Base-by-base conservation (phyloP, 768 basidiomycete genomes). In the Agrocybe praecox region DNA sequence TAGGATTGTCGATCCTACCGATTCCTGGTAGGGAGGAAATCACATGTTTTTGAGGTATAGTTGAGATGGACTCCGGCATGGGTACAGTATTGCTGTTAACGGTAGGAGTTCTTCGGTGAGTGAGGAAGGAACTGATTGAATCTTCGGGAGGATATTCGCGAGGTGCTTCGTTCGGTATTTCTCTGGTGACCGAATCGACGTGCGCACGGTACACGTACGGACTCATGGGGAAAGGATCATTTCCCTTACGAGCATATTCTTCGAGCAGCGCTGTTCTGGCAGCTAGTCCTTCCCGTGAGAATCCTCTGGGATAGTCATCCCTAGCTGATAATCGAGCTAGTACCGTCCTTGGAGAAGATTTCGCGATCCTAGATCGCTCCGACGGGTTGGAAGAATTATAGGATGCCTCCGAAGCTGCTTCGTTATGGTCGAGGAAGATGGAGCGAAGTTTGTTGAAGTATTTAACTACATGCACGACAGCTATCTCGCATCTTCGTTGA, bases 11-110 rank as follows among this genome's bases (percentile, higher is more conserved):
- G 12, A 55, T 53, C 11, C 26, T 23, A 11, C 53, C 53, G 23
- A 56, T 36, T 1, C 53, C 58, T 17, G 61, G 61, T 22, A 62
- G 23, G 6, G 54, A 15, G 0, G 61, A 56, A 2, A 62, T 46
- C 22, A 50, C 22, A 43, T 62, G 61, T 12, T 19, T 36, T 7
- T 22, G n/a, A 19, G 45, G 40, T 9, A 58, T 46, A 18, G 49
- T 18, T 2, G 57, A 58, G 34, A 58, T 48, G 11, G 57, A 58
- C 0, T 32, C 4, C 1, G 57, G 57, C 6, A 45, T 17, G 8
- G 36, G 22, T n/a, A n/a, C n/a, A 22, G 18, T 2, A 2, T n/a
- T 2, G 29, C 26, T 23, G 21, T 2, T 21, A 19, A 14, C 8
- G 15, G n/a, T 36, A 34, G 33, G 7, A 34, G 7, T 34, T 44